These are phyloP conservation scores for Testicularia cyperi DNA, from an alignment of 1,284 basidiomycete species.

Conservation along the genomic window DNA sequence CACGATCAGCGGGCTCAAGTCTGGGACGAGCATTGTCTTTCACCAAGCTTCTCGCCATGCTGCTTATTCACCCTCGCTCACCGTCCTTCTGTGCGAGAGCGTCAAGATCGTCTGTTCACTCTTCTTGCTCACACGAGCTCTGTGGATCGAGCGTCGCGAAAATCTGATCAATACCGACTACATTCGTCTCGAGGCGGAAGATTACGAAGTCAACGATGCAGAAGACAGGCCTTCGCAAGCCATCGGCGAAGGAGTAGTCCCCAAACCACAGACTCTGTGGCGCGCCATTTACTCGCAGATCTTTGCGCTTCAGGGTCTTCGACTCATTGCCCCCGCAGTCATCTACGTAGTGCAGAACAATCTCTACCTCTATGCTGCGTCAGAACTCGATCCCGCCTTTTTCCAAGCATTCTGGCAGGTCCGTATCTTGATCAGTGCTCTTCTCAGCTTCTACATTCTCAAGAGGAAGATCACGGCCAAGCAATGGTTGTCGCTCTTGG, in stretches of 20 bases:
- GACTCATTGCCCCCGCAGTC: constrained; percentile 14
- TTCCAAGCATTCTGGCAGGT: constrained; percentile 30
- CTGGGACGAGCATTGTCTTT: constrained; percentile 8
- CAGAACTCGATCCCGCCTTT: constrained; percentile 14
- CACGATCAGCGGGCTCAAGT: constrained; percentile 6
- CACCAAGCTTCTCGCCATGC: constrained; percentile 17
- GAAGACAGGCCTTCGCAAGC: neutral
- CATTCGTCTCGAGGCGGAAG: constrained; percentile 2
- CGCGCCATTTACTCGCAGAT: no score
- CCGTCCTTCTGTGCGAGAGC: constrained; percentile 11
- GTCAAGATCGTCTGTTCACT: constrained; percentile 10
- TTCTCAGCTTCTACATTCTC: constrained; percentile 12
- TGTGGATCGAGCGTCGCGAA: no score
- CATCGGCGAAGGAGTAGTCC: no score
- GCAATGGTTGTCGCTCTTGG: constrained; percentile 16
- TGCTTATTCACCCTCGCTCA: constrained; percentile 16
- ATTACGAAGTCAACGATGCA: neutral
- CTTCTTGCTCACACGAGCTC: constrained; percentile 5
- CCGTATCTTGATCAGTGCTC: constrained; percentile 13
- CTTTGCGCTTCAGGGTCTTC: constrained; percentile 5
- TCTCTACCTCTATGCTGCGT: constrained; percentile 16
- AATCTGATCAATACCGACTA: neutral
- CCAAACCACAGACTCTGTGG: constrained; percentile 1
- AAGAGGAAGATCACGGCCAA: constrained; percentile 2
- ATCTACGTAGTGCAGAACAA: constrained; percentile 33